These are phyloP conservation scores for Entomortierella chlamydospora DNA, from an alignment of 192 early-diverging fungal genomes.

Conservation along the genomic window DNA sequence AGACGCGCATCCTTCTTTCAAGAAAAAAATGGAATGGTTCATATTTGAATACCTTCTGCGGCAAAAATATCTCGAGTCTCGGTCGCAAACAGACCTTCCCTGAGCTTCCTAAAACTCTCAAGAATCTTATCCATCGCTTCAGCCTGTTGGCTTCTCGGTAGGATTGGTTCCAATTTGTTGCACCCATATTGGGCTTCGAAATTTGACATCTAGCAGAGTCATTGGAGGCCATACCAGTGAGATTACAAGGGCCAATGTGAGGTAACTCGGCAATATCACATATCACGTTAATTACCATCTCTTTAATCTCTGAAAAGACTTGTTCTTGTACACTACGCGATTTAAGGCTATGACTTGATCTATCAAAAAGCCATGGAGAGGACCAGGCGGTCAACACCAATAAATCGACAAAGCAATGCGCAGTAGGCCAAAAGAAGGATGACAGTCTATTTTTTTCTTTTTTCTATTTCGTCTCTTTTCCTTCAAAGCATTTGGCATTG, in stretches of 20 bases:
- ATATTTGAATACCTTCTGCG: slow-evolving; percentile 15
- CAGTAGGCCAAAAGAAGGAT: too few relatives aligned
- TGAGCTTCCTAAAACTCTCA: slow-evolving; percentile 42
- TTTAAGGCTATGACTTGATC: slow-evolving; percentile 51
- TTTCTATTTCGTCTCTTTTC: too few relatives aligned
- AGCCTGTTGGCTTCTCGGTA: slow-evolving; percentile 15
- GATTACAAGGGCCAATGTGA: too few relatives aligned
- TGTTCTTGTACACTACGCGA: slow-evolving; percentile 40
- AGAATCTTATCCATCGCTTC: slow-evolving; percentile 40
- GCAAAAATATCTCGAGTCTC: slow-evolving; percentile 35
- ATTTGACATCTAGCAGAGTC: slow-evolving; percentile 12
- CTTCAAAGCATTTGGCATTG: too few relatives aligned
- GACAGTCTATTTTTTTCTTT: too few relatives aligned
- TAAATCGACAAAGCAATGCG: too few relatives aligned
- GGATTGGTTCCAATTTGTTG: slow-evolving; percentile 29
- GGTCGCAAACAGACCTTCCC: slow-evolving; percentile 45
- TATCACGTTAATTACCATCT: slow-evolving; percentile 23
- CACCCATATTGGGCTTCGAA: slow-evolving; percentile 29
- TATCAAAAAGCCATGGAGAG: slow-evolving; percentile 7
- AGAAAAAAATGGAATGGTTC: not conserved
- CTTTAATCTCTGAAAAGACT: slow-evolving; percentile 51
- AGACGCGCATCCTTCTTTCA: too few relatives aligned
- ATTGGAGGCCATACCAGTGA: not conserved
- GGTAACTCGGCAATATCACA: too few relatives aligned
- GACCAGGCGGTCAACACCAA: not conserved